Percentiles rank a stretch among this genome's conserved stretches.
Conservation (phyloP, 228 moss, liverwort and hornwort genomes). For the Sphagnum fallax region DNA sequence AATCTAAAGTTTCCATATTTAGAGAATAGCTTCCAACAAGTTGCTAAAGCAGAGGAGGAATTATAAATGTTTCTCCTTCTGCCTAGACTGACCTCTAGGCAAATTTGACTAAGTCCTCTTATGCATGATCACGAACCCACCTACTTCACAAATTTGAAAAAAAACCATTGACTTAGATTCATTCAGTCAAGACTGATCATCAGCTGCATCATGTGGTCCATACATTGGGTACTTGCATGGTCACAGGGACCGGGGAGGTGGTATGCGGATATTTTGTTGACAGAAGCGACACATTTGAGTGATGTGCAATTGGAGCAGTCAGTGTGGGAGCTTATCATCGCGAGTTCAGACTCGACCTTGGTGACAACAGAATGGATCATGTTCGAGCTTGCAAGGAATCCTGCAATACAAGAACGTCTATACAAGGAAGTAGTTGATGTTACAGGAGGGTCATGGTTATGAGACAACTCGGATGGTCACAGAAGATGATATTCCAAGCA, state of each 20-base stretch:
- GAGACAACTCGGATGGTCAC: slow-evolving; percentile 45
- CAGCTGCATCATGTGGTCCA: neutral
- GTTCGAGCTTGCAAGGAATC: slow-evolving; percentile 25
- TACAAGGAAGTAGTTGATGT: slow-evolving; percentile 41
- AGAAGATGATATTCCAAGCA: slow-evolving; percentile 47
- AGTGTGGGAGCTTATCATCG: slow-evolving; percentile 77
- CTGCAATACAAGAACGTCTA: slow-evolving; percentile 39
- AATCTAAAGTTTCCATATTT: too few species aligned
- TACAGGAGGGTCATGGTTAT: slow-evolving; percentile 14
- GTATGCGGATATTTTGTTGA: slow-evolving; percentile 50
- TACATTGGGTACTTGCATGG: too few species aligned
- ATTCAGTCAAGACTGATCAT: too few species aligned
- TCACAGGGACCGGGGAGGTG: slow-evolving; percentile 44
- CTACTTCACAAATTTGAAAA: too few species aligned
- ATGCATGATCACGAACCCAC: too few species aligned
- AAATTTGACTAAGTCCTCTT: too few species aligned
- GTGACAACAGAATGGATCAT: slow-evolving; percentile 26
- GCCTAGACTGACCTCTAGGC: too few species aligned
- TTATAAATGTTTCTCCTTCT: too few species aligned
- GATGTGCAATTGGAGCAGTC: slow-evolving; percentile 41
- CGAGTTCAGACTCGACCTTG: slow-evolving; percentile 54
- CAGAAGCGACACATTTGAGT: slow-evolving; percentile 34
- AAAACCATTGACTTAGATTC: too few species aligned
- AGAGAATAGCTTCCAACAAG: too few species aligned
- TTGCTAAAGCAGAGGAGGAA: too few species aligned